These are phyloP conservation scores for Tilletia caries DNA, from an alignment of 1,284 basidiomycete genomes.

Conservation along the genomic window DNA sequence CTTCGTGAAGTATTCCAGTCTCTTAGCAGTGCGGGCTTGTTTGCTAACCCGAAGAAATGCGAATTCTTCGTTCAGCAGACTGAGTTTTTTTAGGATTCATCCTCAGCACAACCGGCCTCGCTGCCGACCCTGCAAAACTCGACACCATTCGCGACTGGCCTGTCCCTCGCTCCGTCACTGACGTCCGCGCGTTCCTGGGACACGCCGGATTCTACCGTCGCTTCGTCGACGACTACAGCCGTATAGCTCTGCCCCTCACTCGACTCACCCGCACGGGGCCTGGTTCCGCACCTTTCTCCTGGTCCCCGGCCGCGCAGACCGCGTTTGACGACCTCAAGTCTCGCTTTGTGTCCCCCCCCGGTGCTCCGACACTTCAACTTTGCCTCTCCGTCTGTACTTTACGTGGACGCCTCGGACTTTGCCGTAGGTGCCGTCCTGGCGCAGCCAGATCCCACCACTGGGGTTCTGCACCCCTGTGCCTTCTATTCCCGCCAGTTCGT, in stretches of 20 bases:
- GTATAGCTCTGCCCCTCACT: not conserved
- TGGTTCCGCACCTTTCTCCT: not conserved
- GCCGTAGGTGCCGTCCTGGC: slow-evolving; percentile 2
- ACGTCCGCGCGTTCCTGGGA: slow-evolving; percentile 12
- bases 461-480: not conserved
- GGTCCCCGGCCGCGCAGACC: not conserved
- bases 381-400: not conserved
- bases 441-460: not conserved
- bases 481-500: slow-evolving; percentile 26
- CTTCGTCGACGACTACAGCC: not conserved
- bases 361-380: not conserved
- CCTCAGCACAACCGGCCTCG: not conserved
- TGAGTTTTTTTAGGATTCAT: not conserved
- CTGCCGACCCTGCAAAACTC: not conserved
- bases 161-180: not conserved
- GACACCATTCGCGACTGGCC: not conserved
- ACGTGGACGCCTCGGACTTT: slow-evolving; percentile 5
- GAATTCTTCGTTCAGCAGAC: not conserved
- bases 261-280: not conserved
- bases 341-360: not conserved
- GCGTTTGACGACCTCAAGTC: not conserved
- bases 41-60: slow-evolving; percentile 10
- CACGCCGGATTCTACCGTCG: slow-evolving; percentile 5
- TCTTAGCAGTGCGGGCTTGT: not conserved
- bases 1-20: not conserved